A percentile compares a stretch with the other conserved stretches of the same genome.
phyloP scores from a whole-genome alignment of 208 protist genomes.

The Trypanosoma mega region DNA sequence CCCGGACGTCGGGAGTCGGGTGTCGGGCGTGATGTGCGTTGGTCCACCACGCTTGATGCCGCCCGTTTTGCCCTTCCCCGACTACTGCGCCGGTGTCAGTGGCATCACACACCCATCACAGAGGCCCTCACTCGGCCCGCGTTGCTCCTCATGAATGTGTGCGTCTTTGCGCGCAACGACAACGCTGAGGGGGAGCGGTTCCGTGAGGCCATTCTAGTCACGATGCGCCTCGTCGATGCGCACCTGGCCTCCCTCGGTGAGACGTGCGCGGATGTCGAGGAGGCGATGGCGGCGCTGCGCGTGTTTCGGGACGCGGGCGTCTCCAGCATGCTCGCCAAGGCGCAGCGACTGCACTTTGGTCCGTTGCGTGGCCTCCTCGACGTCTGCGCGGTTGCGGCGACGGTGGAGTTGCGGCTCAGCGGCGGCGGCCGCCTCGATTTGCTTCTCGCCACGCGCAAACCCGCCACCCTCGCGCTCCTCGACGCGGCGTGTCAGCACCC shows the following conservation, averaged over 20 bases:
- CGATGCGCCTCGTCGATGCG: slow-evolving; percentile 11
- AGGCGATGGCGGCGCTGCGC: slow-evolving; percentile 18
- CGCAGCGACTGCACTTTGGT: slow-evolving; percentile 54
- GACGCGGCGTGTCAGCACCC: not conserved
- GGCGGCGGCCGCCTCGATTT: too few relatives aligned
- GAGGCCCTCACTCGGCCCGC: slow-evolving; percentile 24
- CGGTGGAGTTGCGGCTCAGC: slow-evolving; percentile 31
- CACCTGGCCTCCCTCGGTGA: not conserved
- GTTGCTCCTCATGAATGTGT: slow-evolving; percentile 61
- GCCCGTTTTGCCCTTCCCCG: slow-evolving; percentile 33
- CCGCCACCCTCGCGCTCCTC: slow-evolving; percentile 7
- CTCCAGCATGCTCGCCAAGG: slow-evolving; percentile 53
- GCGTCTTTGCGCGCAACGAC: slow-evolving; percentile 73
- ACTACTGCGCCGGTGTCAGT: slow-evolving; percentile 28
- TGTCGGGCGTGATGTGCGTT: slow-evolving; percentile 35
- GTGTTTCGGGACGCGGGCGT: slow-evolving; percentile 34
- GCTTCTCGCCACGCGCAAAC: too few relatives aligned
- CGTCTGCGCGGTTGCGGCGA: slow-evolving; percentile 39
- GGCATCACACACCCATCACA: slow-evolving; percentile 10
- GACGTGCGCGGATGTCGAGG: not conserved
- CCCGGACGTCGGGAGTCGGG: slow-evolving; percentile 45
- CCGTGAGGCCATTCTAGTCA: slow-evolving; percentile 41
- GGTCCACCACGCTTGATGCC: slow-evolving; percentile 38
- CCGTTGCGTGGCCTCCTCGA: slow-evolving; percentile 54
- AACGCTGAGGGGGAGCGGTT: slow-evolving; percentile 63